Conservation (phyloP, 176 grass and related monocot genomes). For the Rhipidocladum racemiflorum region DNA sequence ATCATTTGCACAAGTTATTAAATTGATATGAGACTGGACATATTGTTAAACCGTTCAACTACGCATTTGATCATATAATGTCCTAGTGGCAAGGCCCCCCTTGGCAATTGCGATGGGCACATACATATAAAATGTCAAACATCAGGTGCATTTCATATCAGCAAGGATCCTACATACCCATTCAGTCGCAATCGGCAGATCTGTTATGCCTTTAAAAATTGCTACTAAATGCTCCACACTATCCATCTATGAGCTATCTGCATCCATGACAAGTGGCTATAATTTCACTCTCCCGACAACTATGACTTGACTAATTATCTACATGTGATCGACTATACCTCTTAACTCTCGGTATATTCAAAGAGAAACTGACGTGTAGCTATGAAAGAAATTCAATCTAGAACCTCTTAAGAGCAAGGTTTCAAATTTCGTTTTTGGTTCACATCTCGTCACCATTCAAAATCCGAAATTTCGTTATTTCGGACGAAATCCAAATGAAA, state of each 20-base stretch:
- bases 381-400: too few species aligned
- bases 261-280: neutral
- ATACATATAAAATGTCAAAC: neutral
- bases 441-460: too few species aligned
- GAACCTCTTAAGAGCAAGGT: too few species aligned
- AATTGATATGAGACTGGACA: neutral
- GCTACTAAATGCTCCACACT: neutral
- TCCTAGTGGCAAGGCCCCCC: neutral
- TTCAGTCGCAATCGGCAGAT: neutral
- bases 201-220: neutral
- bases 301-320: neutral
- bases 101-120: neutral
- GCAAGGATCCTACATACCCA: conserved; percentile 11
- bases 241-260: neutral
- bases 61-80: neutral
- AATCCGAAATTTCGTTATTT: too few species aligned
- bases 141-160: conserved; percentile 13
- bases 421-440: too few species aligned
- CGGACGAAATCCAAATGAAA: too few species aligned
- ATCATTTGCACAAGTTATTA: neutral
- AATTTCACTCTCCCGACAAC: neutral
- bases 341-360: neutral
- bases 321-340: neutral
- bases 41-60: neutral
- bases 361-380: too few species aligned